Conservation (phyloP, 495 filamentous ascomycete species). For the Viridothelium virens region DNA sequence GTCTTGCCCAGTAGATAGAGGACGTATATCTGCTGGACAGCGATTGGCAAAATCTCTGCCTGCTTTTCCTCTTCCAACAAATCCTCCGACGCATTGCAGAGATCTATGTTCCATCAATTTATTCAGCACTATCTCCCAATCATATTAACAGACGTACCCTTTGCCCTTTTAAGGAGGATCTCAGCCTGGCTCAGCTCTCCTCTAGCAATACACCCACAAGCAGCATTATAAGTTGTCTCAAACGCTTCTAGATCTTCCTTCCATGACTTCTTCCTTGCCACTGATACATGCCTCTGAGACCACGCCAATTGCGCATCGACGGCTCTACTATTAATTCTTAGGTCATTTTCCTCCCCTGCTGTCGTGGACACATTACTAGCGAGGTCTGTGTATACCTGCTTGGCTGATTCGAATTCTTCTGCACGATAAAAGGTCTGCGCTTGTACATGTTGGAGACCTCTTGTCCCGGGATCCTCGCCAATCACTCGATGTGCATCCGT, state of each 20-base stretch:
- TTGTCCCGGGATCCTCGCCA: conserved; percentile 38
- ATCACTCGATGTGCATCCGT: conserved; percentile 58
- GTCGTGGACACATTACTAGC: conserved; percentile 40
- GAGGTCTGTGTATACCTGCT: conserved; percentile 60
- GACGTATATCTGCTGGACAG: conserved; percentile 79
- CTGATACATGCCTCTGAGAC: conserved; percentile 53
- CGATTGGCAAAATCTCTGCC: conserved; percentile 75
- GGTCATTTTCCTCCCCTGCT: conserved; percentile 69
- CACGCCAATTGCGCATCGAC: conserved; percentile 81
- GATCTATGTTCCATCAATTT: conserved; percentile 40
- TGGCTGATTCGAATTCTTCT: conserved; percentile 70
- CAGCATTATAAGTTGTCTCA: conserved; percentile 88
- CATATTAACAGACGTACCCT: conserved; percentile 40
- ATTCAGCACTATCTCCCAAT: not conserved
- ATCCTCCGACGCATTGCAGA: conserved; percentile 79
- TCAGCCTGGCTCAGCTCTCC: conserved; percentile 68
- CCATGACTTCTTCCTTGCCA: conserved; percentile 48
- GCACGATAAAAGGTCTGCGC: conserved; percentile 82
- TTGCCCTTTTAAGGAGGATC: conserved; percentile 73
- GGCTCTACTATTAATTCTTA: conserved; percentile 77
- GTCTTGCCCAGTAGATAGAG: conserved; percentile 62
- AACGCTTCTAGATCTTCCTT: conserved; percentile 82
- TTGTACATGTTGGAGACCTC: conserved; percentile 72
- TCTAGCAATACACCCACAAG: conserved; percentile 74
- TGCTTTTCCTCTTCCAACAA: conserved; percentile 74